These are phyloP conservation scores for Rhizoclosmatium globosum DNA, from an alignment of 192 early-diverging fungal species.

Conservation along the genomic window DNA sequence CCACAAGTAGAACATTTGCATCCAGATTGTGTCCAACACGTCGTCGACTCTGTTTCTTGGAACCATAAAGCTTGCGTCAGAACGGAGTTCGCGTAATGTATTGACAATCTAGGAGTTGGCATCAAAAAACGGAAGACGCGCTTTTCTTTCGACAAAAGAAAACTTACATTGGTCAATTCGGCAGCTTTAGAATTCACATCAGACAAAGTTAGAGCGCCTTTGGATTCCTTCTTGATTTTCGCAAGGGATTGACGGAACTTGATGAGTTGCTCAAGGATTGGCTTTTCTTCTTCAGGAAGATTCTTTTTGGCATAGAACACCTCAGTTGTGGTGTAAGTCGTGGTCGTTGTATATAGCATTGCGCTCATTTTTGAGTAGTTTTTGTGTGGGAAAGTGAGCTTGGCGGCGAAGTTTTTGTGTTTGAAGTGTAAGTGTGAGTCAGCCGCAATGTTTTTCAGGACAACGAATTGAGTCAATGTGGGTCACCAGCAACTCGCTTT, in stretches of 20 bases:
- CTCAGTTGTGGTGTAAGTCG: not conserved
- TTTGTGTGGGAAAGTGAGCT: not conserved
- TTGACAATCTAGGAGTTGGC: conserved; percentile 16
- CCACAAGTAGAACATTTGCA: conserved; percentile 35
- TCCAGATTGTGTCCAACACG: conserved; percentile 40
- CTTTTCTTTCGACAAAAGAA: not conserved
- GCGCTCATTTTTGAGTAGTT: conserved; percentile 10
- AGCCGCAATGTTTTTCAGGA: not conserved
- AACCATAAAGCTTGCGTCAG: not conserved
- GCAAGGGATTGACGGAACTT: conserved; percentile 33
- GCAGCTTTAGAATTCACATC: conserved; percentile 39
- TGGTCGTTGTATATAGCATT: not conserved
- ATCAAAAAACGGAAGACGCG: not conserved
- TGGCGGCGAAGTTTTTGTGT: not conserved
- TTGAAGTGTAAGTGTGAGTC: not conserved
- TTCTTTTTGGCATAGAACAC: not conserved
- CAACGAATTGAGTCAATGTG: not conserved
- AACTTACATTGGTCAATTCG: conserved; percentile 19
- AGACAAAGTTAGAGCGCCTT: conserved; percentile 31
- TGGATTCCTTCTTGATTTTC: conserved; percentile 21
- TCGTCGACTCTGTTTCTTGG: conserved; percentile 35
- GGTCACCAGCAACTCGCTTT: not conserved
- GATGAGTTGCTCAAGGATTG: conserved; percentile 35
- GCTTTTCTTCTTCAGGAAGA: conserved; percentile 31
- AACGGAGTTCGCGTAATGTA: not conserved